Base-by-base conservation (phyloP, 2,329 filamentous ascomycete species). In the Onygena corvina region DNA sequence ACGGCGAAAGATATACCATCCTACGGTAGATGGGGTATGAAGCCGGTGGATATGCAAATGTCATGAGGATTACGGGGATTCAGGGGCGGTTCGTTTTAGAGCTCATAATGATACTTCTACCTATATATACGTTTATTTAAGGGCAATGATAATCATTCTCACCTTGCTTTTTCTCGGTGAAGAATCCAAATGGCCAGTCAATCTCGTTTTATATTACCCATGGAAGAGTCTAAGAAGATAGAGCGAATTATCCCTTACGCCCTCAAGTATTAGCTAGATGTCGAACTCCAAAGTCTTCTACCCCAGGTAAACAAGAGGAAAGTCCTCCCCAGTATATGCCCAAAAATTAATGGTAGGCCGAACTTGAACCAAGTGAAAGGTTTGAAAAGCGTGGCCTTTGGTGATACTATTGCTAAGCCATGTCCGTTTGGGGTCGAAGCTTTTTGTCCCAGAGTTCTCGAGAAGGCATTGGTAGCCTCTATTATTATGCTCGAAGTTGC, bases 1-100 rank as follows among this genome's bases (percentile, higher is more conserved):
- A 16, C 27, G 33, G 48, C 29, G 38, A 44, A 7, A 47, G 38
- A 42, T 18, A 20, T 42, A n/a, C 38, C 38, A 16, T 42, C 38
- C 4, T 23, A 30, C 42, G 49, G 53, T 50, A 14, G 50, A 44
- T 56, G 54, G 54, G 52, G 47, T 31, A 56, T 54, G 54, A 56
- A 56, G 18, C 35, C 47, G 30, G 23, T 34, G 3, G 54, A 56
- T 49, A 33, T 53, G 33, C 54, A 48, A 16, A 46, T 52, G 44
- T 34, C 47, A 21, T 44, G 36, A 45, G 16, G 25, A 46, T 11
- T 5, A 46, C 35, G 36, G 36, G 16, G 25, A 46, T 11, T 5
- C 31, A 27, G 21, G 11, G 6, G 21, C 16, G 4, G 12, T n/a
- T 25, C 21, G 23, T 42, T 29, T 42, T 42, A 42, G 38, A 29